These are phyloP conservation scores for Prunus salicina DNA, from an alignment of 306 rosid species.

Conservation along the genomic window DNA sequence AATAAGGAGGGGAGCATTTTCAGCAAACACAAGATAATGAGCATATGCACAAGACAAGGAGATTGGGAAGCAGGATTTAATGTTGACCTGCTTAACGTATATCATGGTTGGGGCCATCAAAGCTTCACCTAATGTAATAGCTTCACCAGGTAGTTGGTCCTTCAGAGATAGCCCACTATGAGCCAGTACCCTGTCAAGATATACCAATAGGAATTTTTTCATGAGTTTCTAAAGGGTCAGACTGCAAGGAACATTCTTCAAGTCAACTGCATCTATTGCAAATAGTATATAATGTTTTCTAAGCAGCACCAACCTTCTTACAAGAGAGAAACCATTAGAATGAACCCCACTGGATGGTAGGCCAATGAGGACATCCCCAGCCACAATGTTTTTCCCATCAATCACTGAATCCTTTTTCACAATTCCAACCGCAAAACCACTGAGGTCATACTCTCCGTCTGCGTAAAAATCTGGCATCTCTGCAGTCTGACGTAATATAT, in stretches of 20 bases:
- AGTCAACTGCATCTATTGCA: not conserved
- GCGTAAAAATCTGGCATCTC: conserved; percentile 97
- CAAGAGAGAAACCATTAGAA: conserved; percentile 92
- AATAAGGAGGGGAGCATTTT: not conserved
- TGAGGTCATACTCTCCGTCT: conserved; percentile 87
- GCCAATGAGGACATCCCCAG: conserved; percentile 82
- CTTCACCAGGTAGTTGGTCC: conserved; percentile 65
- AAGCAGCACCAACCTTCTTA: conserved; percentile 56
- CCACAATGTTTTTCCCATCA: conserved; percentile 62
- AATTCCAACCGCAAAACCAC: conserved; percentile 89
- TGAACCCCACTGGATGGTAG: conserved; percentile 93
- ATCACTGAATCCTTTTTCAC: conserved; percentile 75
- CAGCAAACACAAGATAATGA: not conserved
- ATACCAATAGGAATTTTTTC: conserved; percentile 9
- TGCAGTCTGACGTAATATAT: conserved; percentile 61
- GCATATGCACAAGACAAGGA: not conserved
- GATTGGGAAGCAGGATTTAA: not conserved
- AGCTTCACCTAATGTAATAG: conserved; percentile 68
- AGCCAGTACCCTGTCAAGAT: conserved; percentile 55
- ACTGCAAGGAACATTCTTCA: not conserved
- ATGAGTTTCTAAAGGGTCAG: not conserved
- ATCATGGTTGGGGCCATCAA: conserved; percentile 86
- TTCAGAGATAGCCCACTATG: conserved; percentile 65
- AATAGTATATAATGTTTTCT: not conserved
- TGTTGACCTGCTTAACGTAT: conserved; percentile 81